phyloP scores from a whole-genome alignment of 768 basidiomycete species.

The Pulveroboletus frians region DNA sequence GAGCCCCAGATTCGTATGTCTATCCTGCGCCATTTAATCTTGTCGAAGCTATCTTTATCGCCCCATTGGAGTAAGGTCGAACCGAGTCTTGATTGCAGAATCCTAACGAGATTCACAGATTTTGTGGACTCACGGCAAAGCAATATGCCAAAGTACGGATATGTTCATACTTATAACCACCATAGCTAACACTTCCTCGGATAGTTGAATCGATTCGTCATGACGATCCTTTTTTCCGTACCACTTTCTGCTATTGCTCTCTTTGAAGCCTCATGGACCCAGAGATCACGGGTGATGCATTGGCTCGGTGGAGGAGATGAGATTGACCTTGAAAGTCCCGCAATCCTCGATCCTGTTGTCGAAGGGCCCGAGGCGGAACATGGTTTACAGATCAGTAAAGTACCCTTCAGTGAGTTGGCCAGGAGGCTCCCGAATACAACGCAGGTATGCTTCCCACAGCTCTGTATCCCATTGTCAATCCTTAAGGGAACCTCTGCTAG shows the following conservation, averaged over 20 bases:
- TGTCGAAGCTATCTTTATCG: slow-evolving; percentile 72
- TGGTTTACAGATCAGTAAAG: slow-evolving; percentile 63
- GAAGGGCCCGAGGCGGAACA: slow-evolving; percentile 47
- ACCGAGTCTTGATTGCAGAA: not conserved
- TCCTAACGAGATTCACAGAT: slow-evolving; percentile 27
- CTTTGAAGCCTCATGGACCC: slow-evolving; percentile 57
- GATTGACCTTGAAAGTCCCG: slow-evolving; percentile 49
- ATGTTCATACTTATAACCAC: not conserved
- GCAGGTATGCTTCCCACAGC: slow-evolving; percentile 44
- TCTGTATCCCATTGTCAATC: slow-evolving; percentile 2
- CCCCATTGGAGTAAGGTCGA: slow-evolving; percentile 74
- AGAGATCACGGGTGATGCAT: slow-evolving; percentile 58
- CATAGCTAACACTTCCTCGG: slow-evolving; percentile 3
- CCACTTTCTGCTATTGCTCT: slow-evolving; percentile 72
- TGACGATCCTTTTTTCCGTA: slow-evolving; percentile 77
- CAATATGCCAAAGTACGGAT: slow-evolving; percentile 53
- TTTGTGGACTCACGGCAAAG: slow-evolving; percentile 41
- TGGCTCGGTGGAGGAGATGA: slow-evolving; percentile 64
- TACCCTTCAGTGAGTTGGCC: slow-evolving; percentile 64
- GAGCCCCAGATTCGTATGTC: slow-evolving; percentile 75
- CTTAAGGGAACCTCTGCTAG: slow-evolving; percentile 33
- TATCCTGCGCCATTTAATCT: slow-evolving; percentile 94
- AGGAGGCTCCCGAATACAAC: slow-evolving; percentile 68
- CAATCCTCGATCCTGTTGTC: slow-evolving; percentile 55
- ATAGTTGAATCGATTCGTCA: slow-evolving; percentile 72